Evolutionary conservation across 768 basidiomycete genomes (phyloP).

Genomic region (Arthromyces matolae): DNA sequence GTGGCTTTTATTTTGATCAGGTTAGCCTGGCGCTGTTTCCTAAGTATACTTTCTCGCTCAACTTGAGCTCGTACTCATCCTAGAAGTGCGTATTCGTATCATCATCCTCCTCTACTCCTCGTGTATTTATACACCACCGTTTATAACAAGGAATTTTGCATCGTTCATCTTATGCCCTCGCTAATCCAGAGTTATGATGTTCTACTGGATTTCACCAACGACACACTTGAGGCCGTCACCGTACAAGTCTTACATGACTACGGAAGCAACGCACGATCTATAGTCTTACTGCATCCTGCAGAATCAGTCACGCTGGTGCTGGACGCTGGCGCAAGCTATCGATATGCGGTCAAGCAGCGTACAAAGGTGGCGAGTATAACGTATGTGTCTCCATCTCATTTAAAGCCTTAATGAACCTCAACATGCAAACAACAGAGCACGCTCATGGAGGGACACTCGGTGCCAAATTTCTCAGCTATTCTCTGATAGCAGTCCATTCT

Average conservation of each 20-base stretch:
- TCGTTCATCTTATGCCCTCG: constrained; percentile 49
- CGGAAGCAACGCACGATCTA: constrained; percentile 48
- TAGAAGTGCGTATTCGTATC: constrained; percentile 11
- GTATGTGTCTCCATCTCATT: constrained; percentile 36
- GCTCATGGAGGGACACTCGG: constrained; percentile 61
- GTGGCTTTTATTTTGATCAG: constrained; percentile 7
- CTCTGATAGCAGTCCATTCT: constrained; percentile 28
- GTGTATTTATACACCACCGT: constrained; percentile 10
- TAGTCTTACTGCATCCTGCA: constrained; percentile 56
- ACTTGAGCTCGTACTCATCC: constrained; percentile 6
- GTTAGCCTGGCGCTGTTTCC: background rate
- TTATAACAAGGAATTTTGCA: constrained; percentile 3
- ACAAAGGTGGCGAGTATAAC: constrained; percentile 67
- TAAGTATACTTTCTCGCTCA: constrained; percentile 6
- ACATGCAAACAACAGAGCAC: constrained; percentile 47
- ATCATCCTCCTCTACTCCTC: constrained; percentile 8
- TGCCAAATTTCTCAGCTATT: constrained; percentile 63
- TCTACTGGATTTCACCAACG: constrained; percentile 66
- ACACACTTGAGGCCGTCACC: constrained; percentile 60
- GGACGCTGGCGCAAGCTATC: constrained; percentile 65
- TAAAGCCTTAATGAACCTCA: too few relatives aligned
- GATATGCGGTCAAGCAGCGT: constrained; percentile 63
- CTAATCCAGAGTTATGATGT: constrained; percentile 59
- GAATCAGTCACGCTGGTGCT: constrained; percentile 65
- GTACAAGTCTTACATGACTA: constrained; percentile 65